phyloP scores from a whole-genome alignment of 306 rosid species.

The Gastrolobium bilobum region DNA sequence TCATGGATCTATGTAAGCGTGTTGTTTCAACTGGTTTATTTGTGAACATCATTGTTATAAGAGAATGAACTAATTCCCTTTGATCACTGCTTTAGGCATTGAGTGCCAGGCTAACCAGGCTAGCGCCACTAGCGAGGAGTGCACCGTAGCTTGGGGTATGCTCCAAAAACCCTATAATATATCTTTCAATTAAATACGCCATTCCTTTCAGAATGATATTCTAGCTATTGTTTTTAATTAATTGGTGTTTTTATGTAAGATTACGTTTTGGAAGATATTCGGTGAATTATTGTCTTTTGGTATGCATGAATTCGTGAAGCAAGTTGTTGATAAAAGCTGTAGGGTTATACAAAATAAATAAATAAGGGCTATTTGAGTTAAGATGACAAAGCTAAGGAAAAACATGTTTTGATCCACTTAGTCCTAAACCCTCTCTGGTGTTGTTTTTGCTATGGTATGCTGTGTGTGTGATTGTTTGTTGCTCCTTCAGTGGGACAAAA shows the following conservation, averaged over 20 bases:
- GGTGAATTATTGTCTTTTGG: neutral
- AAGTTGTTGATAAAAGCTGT: neutral
- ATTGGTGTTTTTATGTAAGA: neutral
- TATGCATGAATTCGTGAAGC: neutral
- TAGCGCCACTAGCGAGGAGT: constrained; percentile 64
- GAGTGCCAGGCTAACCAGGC: constrained; percentile 93
- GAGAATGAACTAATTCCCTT: neutral
- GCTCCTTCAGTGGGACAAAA: constrained; percentile 4
- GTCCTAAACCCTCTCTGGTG: neutral
- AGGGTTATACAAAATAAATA: neutral
- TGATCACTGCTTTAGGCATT: constrained; percentile 59
- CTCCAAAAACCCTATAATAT: constrained; percentile 9
- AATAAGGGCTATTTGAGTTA: neutral
- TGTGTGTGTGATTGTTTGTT: neutral
- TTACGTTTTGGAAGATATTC: neutral
- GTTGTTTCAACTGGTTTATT: neutral
- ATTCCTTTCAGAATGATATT: neutral
- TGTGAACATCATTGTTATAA: neutral
- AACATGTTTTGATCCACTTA: constrained; percentile 1
- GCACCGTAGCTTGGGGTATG: constrained; percentile 67
- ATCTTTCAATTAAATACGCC: too few relatives aligned
- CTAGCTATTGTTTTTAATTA: neutral
- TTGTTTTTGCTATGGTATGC: neutral
- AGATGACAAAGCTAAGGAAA: neutral
- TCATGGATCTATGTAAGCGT: constrained; percentile 91